A percentile compares a stretch with the other conserved stretches of the same genome.
Evolutionary conservation across 257 asterid species (phyloP).

Genomic region (Plantago ovata): DNA sequence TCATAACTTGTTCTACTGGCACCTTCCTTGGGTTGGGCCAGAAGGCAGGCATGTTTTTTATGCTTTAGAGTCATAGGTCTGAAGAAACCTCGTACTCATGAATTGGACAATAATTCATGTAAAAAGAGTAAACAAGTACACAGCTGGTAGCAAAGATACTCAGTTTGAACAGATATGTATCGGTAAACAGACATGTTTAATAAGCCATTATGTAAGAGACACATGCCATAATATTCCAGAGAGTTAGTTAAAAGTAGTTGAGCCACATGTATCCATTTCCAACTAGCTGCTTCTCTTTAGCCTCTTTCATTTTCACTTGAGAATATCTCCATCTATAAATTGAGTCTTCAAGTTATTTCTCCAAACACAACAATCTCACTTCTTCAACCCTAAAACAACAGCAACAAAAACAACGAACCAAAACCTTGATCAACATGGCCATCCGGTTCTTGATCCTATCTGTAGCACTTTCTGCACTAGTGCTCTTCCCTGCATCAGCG

Average conservation of each 20-base stretch:
- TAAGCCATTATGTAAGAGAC: too few species aligned
- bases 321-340: slow-evolving; percentile 32
- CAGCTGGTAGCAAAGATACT: too few species aligned
- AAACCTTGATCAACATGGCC: slow-evolving; percentile 13
- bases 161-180: too few species aligned
- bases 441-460: slow-evolving; percentile 20
- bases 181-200: too few species aligned
- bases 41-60: too few species aligned
- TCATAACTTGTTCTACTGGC: too few species aligned
- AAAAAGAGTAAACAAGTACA: too few species aligned
- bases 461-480: slow-evolving; percentile 21
- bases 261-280: slow-evolving; percentile 31
- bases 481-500: slow-evolving; percentile 24
- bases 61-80: too few species aligned
- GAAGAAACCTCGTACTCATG: too few species aligned
- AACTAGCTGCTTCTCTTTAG: background rate
- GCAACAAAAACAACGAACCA: background rate
- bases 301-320: slow-evolving; percentile 1
- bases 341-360: slow-evolving; percentile 12
- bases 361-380: slow-evolving; percentile 3
- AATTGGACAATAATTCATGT: too few species aligned
- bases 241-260: slow-evolving; percentile 39
- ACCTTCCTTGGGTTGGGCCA: too few species aligned
- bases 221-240: too few species aligned
- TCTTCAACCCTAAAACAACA: background rate